Evolutionary conservation across 495 filamentous ascomycete genomes (phyloP).

Genomic region (Hyaloscypha bicolor): DNA sequence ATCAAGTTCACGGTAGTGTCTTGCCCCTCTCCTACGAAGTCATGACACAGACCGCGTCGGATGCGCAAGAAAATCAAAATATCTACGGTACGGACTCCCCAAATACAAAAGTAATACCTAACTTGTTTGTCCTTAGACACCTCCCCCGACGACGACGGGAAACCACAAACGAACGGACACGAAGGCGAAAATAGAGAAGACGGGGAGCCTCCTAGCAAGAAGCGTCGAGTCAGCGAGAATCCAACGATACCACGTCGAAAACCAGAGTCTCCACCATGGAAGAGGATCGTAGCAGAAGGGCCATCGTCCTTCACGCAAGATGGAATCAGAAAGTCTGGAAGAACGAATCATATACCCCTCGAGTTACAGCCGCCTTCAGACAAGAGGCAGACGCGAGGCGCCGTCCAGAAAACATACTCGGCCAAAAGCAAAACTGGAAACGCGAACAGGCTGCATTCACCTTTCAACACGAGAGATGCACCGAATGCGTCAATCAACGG

Average conservation of each 20-base stretch:
- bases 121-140: constrained; percentile 20
- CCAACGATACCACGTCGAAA: constrained; percentile 45
- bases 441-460: constrained; percentile 36
- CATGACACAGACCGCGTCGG: constrained; percentile 35
- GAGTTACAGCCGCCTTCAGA: constrained; percentile 67
- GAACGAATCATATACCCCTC: constrained; percentile 74
- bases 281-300: constrained; percentile 81
- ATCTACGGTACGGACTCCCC: constrained; percentile 16
- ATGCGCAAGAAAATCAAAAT: constrained; percentile 31
- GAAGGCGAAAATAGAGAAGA: constrained; percentile 31
- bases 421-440: constrained; percentile 39
- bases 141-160: constrained; percentile 7
- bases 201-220: constrained; percentile 67
- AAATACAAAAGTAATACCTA: constrained; percentile 10
- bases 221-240: constrained; percentile 65
- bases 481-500: constrained; percentile 22
- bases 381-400: constrained; percentile 56
- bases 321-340: constrained; percentile 83
- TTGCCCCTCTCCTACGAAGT: constrained; percentile 23
- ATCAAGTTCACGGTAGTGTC: constrained; percentile 63
- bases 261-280: constrained; percentile 86
- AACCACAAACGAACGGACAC: constrained; percentile 30
- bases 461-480: constrained; percentile 22
- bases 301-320: constrained; percentile 80
- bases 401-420: constrained; percentile 38